phyloP scores from a whole-genome alignment of 2,329 filamentous ascomycete species.

The Sporothrix pseudoabietina region DNA sequence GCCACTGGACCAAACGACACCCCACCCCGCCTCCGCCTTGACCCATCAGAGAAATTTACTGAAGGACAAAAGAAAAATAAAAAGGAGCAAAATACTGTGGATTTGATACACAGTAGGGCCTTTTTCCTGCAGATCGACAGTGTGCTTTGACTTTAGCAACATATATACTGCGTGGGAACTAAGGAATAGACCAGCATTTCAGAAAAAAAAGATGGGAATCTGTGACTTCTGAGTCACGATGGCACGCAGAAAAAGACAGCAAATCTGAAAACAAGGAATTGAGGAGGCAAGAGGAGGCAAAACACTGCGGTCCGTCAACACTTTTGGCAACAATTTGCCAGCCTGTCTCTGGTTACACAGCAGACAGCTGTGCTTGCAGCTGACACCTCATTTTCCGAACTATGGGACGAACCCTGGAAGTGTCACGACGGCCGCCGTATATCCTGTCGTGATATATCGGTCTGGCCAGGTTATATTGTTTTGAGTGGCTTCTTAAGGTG shows the following conservation, averaged over 20 bases:
- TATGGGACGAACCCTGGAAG: constrained; percentile 19
- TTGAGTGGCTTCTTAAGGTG: background rate
- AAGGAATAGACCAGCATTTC: background rate
- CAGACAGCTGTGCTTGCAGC: background rate
- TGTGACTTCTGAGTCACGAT: constrained; percentile 1
- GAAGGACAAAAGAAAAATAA: background rate
- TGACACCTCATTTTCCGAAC: background rate
- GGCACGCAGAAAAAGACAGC: background rate
- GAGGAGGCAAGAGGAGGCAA: background rate
- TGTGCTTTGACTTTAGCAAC: background rate
- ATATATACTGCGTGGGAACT: background rate
- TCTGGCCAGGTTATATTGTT: background rate
- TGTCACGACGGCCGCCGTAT: background rate
- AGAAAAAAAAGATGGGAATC: background rate
- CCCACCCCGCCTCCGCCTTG: background rate
- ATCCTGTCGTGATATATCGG: background rate
- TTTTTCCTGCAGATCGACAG: background rate
- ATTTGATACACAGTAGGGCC: background rate
- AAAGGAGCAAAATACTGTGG: background rate
- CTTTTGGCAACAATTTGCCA: background rate
- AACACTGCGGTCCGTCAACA: background rate
- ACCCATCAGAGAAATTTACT: background rate
- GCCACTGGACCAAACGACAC: background rate
- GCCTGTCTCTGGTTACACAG: background rate
- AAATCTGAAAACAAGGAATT: background rate